These are phyloP conservation scores for Pinus tabuliformis DNA, from an alignment of 75 land plant species.

Conservation along the genomic window DNA sequence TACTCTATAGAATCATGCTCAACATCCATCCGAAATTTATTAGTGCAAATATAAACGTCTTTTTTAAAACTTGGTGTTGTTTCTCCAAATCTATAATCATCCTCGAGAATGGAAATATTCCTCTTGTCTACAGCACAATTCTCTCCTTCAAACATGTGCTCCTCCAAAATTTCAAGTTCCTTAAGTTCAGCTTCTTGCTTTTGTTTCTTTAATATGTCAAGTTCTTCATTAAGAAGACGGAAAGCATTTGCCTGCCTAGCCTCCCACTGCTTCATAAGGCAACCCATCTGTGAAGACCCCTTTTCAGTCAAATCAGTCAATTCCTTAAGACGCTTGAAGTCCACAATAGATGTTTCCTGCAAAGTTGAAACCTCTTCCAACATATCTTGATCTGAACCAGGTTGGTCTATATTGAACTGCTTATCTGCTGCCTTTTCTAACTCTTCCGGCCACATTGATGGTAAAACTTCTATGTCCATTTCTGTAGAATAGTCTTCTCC, in stretches of 20 bases:
- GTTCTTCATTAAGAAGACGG: slow-evolving; percentile 68
- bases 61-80: slow-evolving; percentile 34
- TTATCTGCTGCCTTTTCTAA: slow-evolving; percentile 31
- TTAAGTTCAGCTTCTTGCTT: slow-evolving; percentile 61
- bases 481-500: slow-evolving; percentile 37
- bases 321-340: slow-evolving; percentile 63
- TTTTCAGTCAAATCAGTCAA: slow-evolving; percentile 59
- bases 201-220: slow-evolving; percentile 53
- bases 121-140: slow-evolving; percentile 40
- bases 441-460: slow-evolving; percentile 80
- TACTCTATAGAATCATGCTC: slow-evolving; percentile 47
- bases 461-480: slow-evolving; percentile 47
- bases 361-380: slow-evolving; percentile 39
- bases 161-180: slow-evolving; percentile 66
- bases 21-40: slow-evolving; percentile 36
- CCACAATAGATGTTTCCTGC: slow-evolving; percentile 49
- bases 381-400: slow-evolving; percentile 45
- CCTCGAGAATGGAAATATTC: slow-evolving; percentile 47
- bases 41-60: slow-evolving; percentile 24
- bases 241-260: slow-evolving; percentile 72
- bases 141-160: slow-evolving; percentile 53
- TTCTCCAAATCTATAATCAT: slow-evolving; percentile 31
- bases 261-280: slow-evolving; percentile 66
- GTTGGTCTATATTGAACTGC: slow-evolving; percentile 46
- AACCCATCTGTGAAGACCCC: slow-evolving; percentile 62